These are phyloP conservation scores for Ilyonectria sp. DNA, from an alignment of 2,329 filamentous ascomycete genomes.

Conservation along the genomic window DNA sequence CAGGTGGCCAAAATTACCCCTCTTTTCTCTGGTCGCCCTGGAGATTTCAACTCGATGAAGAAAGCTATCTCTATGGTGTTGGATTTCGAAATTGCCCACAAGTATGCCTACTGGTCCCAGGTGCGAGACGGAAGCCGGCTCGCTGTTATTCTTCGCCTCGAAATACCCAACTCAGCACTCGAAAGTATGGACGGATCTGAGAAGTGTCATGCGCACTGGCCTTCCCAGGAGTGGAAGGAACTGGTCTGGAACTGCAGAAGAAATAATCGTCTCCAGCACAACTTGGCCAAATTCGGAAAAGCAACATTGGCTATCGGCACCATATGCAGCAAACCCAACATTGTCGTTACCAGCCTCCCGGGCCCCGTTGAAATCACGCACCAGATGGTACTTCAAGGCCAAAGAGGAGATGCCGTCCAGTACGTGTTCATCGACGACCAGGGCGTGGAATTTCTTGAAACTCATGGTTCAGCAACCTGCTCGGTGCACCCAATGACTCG, in stretches of 20 bases:
- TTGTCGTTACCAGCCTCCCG: background rate
- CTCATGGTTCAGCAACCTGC: background rate
- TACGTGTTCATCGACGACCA: background rate
- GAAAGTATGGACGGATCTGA: background rate
- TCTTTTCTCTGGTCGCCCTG: background rate
- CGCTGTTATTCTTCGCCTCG: background rate
- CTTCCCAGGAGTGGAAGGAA: background rate
- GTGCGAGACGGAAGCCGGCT: background rate
- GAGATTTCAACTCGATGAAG: background rate
- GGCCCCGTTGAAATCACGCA: background rate
- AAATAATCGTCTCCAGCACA: background rate
- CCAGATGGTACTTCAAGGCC: slow-evolving; percentile 6
- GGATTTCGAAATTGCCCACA: slow-evolving; percentile 6
- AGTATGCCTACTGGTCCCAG: slow-evolving; percentile 7
- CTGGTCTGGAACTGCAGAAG: slow-evolving; percentile 3
- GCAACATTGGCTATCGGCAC: background rate
- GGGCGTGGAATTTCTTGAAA: background rate
- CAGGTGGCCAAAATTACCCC: background rate
- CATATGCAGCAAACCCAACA: background rate
- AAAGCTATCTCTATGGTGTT: background rate
- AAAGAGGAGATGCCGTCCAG: slow-evolving; percentile 1
- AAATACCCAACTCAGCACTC: slow-evolving; percentile 10
- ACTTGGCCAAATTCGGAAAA: background rate
- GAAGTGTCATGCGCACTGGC: background rate
- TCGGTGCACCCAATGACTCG: background rate